Evolutionary conservation across 1,284 basidiomycete genomes (phyloP).

Genomic region (Lignosus rhinocerotis): DNA sequence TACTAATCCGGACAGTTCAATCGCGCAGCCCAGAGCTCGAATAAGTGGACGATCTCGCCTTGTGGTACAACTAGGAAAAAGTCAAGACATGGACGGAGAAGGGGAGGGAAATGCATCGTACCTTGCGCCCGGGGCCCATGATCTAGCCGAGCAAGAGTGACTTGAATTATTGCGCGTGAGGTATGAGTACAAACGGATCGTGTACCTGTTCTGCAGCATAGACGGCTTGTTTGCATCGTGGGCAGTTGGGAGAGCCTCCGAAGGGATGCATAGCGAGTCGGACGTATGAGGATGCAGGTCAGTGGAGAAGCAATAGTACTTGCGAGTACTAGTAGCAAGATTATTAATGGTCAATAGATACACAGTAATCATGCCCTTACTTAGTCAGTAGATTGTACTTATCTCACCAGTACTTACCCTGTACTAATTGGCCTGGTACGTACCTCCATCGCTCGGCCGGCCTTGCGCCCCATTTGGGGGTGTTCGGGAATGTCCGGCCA

Average conservation of each 20-base stretch:
- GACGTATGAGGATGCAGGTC: background rate
- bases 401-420: background rate
- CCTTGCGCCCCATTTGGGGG: background rate
- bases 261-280: conserved; percentile 58
- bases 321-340: too few species aligned
- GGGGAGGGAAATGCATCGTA: conserved; percentile 33
- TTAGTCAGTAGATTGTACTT: background rate
- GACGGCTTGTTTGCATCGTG: conserved; percentile 65
- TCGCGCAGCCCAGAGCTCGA: conserved; percentile 1
- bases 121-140: conserved; percentile 81
- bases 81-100: background rate
- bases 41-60: conserved; percentile 40
- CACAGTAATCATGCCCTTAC: too few species aligned
- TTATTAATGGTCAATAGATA: too few species aligned
- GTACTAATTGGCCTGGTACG: background rate
- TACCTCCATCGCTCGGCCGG: background rate
- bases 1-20: conserved; percentile 41
- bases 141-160: conserved; percentile 45
- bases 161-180: background rate
- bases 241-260: conserved; percentile 64
- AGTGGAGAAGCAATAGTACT: background rate
- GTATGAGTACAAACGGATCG: background rate
- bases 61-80: conserved; percentile 69
- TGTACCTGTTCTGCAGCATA: conserved; percentile 81
- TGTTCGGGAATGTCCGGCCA: conserved; percentile 33